A percentile compares a stretch with the other conserved stretches of the same genome.
phyloP scores from a whole-genome alignment of 106 monocot genomes.

The Narthecium ossifragum region DNA sequence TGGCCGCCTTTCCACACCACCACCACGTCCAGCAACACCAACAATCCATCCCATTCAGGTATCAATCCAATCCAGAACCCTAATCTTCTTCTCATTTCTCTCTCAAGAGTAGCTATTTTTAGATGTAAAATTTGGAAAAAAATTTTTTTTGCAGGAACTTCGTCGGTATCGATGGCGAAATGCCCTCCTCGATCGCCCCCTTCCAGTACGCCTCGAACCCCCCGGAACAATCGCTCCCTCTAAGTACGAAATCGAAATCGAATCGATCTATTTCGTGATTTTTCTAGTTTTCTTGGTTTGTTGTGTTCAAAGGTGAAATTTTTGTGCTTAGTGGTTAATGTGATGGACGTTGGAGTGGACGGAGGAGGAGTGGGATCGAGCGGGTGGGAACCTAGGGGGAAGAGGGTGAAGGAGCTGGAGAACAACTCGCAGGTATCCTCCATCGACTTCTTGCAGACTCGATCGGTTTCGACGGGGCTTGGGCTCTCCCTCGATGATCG shows the following conservation, averaged over 20 bases:
- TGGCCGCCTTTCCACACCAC: conserved; percentile 27
- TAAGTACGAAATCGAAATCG: too few species aligned
- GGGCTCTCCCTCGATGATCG: conserved; percentile 48
- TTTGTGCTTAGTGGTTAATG: conserved; percentile 28
- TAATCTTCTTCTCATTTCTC: too few species aligned
- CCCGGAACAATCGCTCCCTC: conserved; percentile 31
- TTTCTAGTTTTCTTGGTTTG: too few species aligned
- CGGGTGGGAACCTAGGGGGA: conserved; percentile 40
- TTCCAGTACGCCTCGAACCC: too few species aligned
- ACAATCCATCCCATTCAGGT: conserved; percentile 30
- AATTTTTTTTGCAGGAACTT: conserved; percentile 29
- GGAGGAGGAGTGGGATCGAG: conserved; percentile 22
- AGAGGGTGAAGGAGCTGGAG: conserved; percentile 46
- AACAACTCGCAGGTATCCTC: conserved; percentile 63
- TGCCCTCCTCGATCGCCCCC: conserved; percentile 27
- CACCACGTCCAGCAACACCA: conserved; percentile 27
- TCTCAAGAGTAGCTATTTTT: too few species aligned
- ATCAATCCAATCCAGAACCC: neutral
- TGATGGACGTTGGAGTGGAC: conserved; percentile 13
- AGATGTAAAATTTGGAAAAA: too few species aligned
- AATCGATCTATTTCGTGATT: too few species aligned
- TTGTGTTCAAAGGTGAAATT: too few species aligned
- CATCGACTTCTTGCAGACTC: conserved; percentile 52
- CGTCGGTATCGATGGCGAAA: conserved; percentile 35
- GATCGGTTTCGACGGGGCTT: conserved; percentile 53